These are phyloP conservation scores for Leptodontidium sp. DNA, from an alignment of 2,329 filamentous ascomycete genomes.

Conservation along the genomic window DNA sequence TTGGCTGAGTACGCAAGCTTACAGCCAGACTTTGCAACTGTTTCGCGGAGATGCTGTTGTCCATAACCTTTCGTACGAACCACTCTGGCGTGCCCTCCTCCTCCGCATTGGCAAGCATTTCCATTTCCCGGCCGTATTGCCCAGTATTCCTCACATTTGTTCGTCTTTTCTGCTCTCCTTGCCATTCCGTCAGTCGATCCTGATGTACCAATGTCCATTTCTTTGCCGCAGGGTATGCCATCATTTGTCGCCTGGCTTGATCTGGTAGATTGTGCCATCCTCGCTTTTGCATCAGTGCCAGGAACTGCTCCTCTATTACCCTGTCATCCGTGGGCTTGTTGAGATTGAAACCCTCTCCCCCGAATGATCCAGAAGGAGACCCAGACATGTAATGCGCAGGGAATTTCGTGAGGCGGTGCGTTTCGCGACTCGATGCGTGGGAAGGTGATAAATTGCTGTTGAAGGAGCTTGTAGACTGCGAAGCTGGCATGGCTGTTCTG, in stretches of 20 bases:
- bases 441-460: conserved; percentile 56
- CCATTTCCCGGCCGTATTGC: conserved; percentile 72
- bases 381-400: conserved; percentile 44
- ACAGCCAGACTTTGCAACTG: conserved; percentile 93
- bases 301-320: conserved; percentile 89
- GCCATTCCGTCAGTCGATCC: conserved; percentile 90
- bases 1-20: conserved; percentile 93
- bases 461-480: conserved; percentile 65
- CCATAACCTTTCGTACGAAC: conserved; percentile 97
- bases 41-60: conserved; percentile 91
- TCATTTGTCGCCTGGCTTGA: conserved; percentile 93
- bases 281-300: conserved; percentile 94
- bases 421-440: conserved; percentile 53
- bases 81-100: conserved; percentile 97
- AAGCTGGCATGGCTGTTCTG: conserved; percentile 61
- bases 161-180: conserved; percentile 90
- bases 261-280: conserved; percentile 98
- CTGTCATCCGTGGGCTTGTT: conserved; percentile 81
- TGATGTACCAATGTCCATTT: conserved; percentile 98
- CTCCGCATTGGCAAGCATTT: conserved; percentile 81
- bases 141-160: conserved; percentile 76
- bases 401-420: conserved; percentile 64
- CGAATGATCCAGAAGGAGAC: conserved; percentile 35
- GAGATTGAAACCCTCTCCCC: conserved; percentile 60
- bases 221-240: conserved; percentile 91